Evolutionary conservation across 1,284 basidiomycete genomes (phyloP), one percentile per base, ranked within the genome.

Genomic region (Puccinia novopanici): DNA sequence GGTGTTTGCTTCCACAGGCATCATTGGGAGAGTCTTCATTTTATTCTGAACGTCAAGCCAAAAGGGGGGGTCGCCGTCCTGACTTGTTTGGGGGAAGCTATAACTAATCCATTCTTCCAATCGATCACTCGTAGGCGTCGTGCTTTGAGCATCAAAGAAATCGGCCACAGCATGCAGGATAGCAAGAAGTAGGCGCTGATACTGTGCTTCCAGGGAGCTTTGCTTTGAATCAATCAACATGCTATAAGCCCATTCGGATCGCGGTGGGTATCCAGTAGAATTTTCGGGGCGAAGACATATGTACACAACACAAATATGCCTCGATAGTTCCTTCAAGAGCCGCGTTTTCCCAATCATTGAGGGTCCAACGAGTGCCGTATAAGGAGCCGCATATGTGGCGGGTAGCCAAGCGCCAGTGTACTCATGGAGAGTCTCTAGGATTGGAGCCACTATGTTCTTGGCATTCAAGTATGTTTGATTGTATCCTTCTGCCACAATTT

Each of bases 401-500:
- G 55, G 55, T 24, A 6, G 10, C 55, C 55, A 57, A 24, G n/a
- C 55, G 5, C 5, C 3, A 10, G 15, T n/a, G 55, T 24, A 8
- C 27, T 57, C 27, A 6, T 3, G n/a, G n/a, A 57, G 52, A 10
- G 22, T 54, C 52, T 10, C 19, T 4, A 54, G 52, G 9, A n/a
- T 54, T n/a, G 52, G 52, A 54, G 5, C 22, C 52, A 54, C 52
- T 10, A 54, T 54, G 9, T n/a, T 5, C 19, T 10, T 5, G 9
- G 55, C n/a, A 27, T 57, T 27, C 24, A 57, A 57, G 27, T 57
- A 57, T 5, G 5, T n/a, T 4, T 57, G 22, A 27, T 57, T 9
- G n/a, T n/a, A 57, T 57, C 55, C 55, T 27, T 57, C 55, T 27
- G 22, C 55, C 55, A 57, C 55, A 27, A 57, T 57, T 24, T 57